Evolutionary conservation across 768 basidiomycete species (phyloP), one percentile per base, ranked within the genome.

Genomic region (Lactifluus pinguis): DNA sequence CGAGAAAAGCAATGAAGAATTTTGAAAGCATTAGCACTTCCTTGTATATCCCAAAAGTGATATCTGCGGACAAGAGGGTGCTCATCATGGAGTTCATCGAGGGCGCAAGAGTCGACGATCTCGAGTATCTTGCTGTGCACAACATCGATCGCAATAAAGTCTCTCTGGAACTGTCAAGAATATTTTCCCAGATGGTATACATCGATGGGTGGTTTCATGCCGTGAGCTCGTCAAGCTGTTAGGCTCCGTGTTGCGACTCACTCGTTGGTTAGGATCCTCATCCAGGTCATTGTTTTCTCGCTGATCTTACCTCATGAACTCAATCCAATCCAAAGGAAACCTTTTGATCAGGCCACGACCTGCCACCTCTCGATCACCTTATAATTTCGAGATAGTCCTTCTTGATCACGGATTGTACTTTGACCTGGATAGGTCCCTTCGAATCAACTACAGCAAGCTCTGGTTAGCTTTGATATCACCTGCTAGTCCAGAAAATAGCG

Each of bases 141-240:
- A 79, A 82, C 49, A 98, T 99, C 63, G 92, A 99, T 72, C 79
- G 95, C 55, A 99, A 98, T 70, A 87, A 87, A 70, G 95, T 99
- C 48, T 86, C 93, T 1, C 75, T 95, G 56, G 94, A 98, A 72
- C 78, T 99, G 21, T 84, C 88, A 3, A 76, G 87, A 65, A 95
- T 99, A 68, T 98, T 98, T 70, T 88, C 83, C 53, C 86, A 84
- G 69, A 98, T 98, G 97, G 92, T 98, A 11, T 95, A 98, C 69
- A 71, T 97, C 47, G 91, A 95, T 70, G 95, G 95, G 17, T 93
- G 87, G 83, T 89, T 89, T 71, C 86, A 87, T 74, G 87, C 84
- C 44, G 88, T 89, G 68, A 71, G 86, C 74, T 1, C 21, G 52
- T 47, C 8, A 4, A 48, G 38, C n/a, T 36, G 19, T 39, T 34